Conservation (phyloP, 306 rosid species). For the Castanea crenata region DNA sequence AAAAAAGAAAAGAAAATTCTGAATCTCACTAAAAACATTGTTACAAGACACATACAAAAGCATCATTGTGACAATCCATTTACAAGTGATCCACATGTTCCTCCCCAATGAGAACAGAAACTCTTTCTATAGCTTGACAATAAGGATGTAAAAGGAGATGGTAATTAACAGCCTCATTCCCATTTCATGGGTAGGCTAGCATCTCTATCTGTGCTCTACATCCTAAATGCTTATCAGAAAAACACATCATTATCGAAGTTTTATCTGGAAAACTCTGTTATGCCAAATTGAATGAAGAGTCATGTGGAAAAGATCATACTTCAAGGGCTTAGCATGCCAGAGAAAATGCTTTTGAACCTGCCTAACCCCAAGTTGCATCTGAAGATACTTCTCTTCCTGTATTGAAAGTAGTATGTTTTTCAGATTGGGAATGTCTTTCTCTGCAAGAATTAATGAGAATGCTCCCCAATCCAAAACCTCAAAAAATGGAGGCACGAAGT, state of each 20-base stretch:
- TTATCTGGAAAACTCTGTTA: constrained; percentile 84
- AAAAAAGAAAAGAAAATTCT: not conserved
- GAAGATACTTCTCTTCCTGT: constrained; percentile 66
- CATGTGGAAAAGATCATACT: constrained; percentile 95
- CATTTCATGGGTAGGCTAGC: not conserved
- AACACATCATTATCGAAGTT: constrained; percentile 30
- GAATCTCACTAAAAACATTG: not conserved
- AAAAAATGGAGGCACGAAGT: constrained; percentile 91
- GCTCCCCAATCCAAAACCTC: constrained; percentile 89
- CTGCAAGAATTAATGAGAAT: constrained; percentile 77
- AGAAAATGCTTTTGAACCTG: constrained; percentile 83
- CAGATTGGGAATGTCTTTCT: constrained; percentile 79
- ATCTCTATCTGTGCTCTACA: not conserved
- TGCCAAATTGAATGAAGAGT: constrained; percentile 95
- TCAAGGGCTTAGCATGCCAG: constrained; percentile 79
- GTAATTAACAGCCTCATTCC: not conserved
- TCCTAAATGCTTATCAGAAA: not conserved
- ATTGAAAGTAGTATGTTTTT: constrained; percentile 64
- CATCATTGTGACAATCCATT: not conserved
- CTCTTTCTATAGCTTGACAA: not conserved
- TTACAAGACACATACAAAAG: not conserved
- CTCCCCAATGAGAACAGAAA: not conserved
- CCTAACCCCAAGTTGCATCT: constrained; percentile 76
- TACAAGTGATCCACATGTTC: not conserved
- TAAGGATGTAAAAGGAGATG: not conserved